Base-by-base conservation (phyloP, 192 early-diverging fungal species). In the Coemansia sp. region DNA sequence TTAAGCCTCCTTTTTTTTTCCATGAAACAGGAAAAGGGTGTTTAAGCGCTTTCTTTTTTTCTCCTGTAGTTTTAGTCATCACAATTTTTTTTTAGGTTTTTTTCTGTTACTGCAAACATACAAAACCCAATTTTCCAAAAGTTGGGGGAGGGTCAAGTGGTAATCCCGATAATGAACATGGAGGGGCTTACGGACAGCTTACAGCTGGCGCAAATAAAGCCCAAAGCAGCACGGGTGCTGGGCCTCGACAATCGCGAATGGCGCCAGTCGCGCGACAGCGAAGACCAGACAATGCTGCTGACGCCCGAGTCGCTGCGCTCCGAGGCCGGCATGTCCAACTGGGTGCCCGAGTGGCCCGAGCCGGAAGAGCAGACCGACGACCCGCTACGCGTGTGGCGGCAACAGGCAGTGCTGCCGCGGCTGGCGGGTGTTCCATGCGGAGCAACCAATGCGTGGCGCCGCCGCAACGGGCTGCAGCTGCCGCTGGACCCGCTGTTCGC, bases 401-500 rank as follows among this genome's bases (percentile, higher is more conserved):
- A 42, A 12, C 30, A 30, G n/a, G 52, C 75, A 0, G 17, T 18
- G 10, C 34, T 67, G 50, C 56, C 58, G 11, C 38, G 21, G 23
- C 41, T 48, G n/a, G 34, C 60, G 9, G 71, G 67, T 0, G 56
- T 65, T 5, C 67, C 62, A 14, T 30, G 56, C 21, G 64, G 58
- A 8, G 66, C 65, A 11, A 51, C 57, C 23, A 44, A 64, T 10
- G 59, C 56, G 18, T 79, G 76, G 76, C 34, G 64, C 1, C 70
- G 76, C n/a, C 48, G 44, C 30, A 58, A 69, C 18, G 76, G 66
- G 40, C 66, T 79, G 37, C 53, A 65, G 23, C 30, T 51, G 37
- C 76, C 76, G 23, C 70, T 53, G 61, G 69, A 79, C 40, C 76
- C 62, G 10, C 55, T 66, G 55, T 66, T 69, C 51, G 46, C 69